phyloP scores from a whole-genome alignment of 2,329 filamentous ascomycete genomes.

The Fusarium beomiforme region DNA sequence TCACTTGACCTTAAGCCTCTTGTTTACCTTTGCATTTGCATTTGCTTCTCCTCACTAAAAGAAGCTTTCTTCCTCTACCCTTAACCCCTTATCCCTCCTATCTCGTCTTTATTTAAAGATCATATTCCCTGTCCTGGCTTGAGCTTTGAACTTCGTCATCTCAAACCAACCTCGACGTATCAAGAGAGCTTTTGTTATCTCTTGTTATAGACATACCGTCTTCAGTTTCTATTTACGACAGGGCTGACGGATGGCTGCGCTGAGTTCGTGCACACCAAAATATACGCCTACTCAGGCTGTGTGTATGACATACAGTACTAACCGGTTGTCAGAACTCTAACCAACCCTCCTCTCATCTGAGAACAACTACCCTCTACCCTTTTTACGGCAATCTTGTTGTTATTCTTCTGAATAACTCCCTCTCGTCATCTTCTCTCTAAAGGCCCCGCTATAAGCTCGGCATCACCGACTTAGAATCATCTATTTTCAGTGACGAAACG shows the following conservation, averaged over 20 bases:
- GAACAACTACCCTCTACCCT: conserved; percentile 20
- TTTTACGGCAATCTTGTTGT: not conserved
- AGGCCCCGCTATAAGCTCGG: conserved; percentile 25
- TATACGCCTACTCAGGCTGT: conserved; percentile 29
- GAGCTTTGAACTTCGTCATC: conserved; percentile 31
- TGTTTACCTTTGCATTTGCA: conserved; percentile 11
- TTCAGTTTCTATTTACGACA: conserved; percentile 45
- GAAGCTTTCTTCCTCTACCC: conserved; percentile 22
- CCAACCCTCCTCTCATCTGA: conserved; percentile 33
- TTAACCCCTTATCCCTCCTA: conserved; percentile 14
- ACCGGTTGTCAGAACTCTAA: conserved; percentile 41
- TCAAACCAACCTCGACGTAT: conserved; percentile 33
- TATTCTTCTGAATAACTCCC: conserved; percentile 22
- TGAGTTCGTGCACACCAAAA: conserved; percentile 41
- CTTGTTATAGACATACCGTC: conserved; percentile 33
- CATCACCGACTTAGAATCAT: conserved; percentile 38
- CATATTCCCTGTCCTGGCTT: conserved; percentile 17
- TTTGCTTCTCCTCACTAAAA: conserved; percentile 19
- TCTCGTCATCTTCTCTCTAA: not conserved
- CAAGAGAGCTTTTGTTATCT: conserved; percentile 45
- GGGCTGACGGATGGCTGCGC: conserved; percentile 46
- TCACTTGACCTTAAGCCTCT: conserved; percentile 32
- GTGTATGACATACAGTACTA: conserved; percentile 33
- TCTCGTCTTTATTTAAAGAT: conserved; percentile 9
- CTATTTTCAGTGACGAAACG: conserved; percentile 35